Base-by-base conservation (phyloP, 1,139 yeast species). In the Kodamaea fungicola region DNA sequence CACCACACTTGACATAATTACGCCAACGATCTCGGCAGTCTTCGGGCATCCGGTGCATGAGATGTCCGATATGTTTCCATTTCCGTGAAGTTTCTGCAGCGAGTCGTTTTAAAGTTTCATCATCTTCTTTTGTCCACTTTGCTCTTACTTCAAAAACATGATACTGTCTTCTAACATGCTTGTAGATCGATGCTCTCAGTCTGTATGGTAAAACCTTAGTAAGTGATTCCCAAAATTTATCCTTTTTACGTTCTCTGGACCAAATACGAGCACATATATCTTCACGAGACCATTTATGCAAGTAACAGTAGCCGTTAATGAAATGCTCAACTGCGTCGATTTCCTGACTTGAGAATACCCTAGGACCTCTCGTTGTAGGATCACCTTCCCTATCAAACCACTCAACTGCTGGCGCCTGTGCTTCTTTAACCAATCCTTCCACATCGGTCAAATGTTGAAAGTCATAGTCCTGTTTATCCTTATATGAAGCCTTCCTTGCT, bases 1-100 rank as follows among this genome's bases (percentile, higher is more conserved):
- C 69, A 22, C 97, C 97, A 64, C 97, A 89, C 58, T 89, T 89
- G 43, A 89, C 84, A 54, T 90, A 90, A 59, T 90, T 90, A 59
- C 97, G 74, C 96, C 96, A 90, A 46, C 97, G 72, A 57, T 90
- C 97, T 47, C 97, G 74, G 58, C 97, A 89, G 62, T 90, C 97
- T 54, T 90, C 97, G 0, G 97, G 97, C 97, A 90, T 90, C 52
- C 97, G 74, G 8, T 87, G 87, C 78, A 89, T 68, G 7, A 71
- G 62, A 39, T 74, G 74, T 2, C 96, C 96, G 44, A 89, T 84
- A 31, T 72, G 71, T 49, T 86, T 85, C 97, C 97, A 89, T 52
- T 83, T 87, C 9, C 92, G 88, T 41, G 81, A 86, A 46, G 79
- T 76, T 28, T 79, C 78, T 7, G 73, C 62, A 4, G 87, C 86